A percentile compares a stretch with the other conserved stretches of the same genome.
Conservation (phyloP, 768 basidiomycete genomes). For the Cystobasidium tubakii region DNA sequence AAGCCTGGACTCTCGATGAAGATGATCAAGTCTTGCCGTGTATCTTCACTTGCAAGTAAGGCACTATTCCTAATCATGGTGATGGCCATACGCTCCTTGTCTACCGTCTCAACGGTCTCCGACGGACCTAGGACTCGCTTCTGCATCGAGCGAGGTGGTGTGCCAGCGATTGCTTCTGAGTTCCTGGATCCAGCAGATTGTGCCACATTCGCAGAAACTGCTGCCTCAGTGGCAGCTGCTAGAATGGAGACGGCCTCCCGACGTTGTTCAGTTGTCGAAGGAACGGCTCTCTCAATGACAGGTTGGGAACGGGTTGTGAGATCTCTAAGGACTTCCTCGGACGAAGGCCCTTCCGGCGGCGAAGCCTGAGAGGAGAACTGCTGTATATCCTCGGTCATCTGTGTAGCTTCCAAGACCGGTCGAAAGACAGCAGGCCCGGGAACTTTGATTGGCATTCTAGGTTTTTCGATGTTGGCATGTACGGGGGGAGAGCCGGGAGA, state of each 20-base stretch:
- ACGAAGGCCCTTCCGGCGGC: background rate
- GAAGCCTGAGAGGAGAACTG: slow-evolving; percentile 8
- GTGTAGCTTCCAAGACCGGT: background rate
- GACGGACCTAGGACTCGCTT: background rate
- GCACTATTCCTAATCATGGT: background rate
- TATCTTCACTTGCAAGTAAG: background rate
- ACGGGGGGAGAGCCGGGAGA: slow-evolving; percentile 4
- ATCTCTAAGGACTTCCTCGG: background rate
- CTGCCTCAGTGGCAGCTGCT: no score
- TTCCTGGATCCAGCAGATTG: background rate
- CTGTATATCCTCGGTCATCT: slow-evolving; percentile 14
- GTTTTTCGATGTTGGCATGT: slow-evolving; percentile 18
- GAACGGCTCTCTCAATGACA: background rate
- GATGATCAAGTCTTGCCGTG: background rate
- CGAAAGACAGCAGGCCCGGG: background rate
- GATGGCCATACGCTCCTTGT: background rate
- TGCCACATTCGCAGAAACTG: background rate
- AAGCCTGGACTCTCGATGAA: slow-evolving; percentile 1
- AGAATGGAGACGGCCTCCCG: no score
- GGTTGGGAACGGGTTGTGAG: background rate
- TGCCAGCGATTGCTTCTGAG: background rate
- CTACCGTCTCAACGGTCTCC: background rate
- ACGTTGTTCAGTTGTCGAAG: no score
- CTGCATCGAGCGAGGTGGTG: background rate
- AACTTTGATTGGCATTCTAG: slow-evolving; percentile 11